Evolutionary conservation across 495 filamentous ascomycete genomes (phyloP), one percentile per base, ranked within the genome.

Genomic region (Terfezia boudieri): DNA sequence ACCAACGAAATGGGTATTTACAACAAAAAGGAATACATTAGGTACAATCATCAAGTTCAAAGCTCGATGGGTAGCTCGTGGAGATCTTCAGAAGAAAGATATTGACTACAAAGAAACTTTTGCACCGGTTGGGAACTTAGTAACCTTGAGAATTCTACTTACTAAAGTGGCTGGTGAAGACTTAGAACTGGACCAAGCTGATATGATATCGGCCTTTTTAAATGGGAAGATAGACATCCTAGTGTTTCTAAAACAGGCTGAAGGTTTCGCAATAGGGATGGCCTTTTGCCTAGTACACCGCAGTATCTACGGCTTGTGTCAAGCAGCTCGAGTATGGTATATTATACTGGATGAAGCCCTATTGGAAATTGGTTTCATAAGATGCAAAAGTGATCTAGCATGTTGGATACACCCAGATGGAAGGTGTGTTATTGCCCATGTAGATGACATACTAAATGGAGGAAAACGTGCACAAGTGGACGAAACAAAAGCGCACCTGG

Each of bases 131-230:
- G 49, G n/a, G 14, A 51, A 51, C 12, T 12, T 51, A 23, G 16
- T 32, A 4, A 20, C 5, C 1, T 51, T 22, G 6, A 51, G 49
- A 26, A 16, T 62, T 0, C n/a, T 63, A 11, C 51, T 63, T 6
- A 52, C 49, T 12, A n/a, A 59, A 11, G 35, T 51, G 2, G 51
- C 57, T 1, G 7, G 20, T 8, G 23, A 53, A 9, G 46, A 56
- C 9, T 53, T n/a, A 36, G 36, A 56, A 4, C 43, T 60, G 16
- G n/a, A 53, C 20, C 54, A 58, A 57, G 35, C 53, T 36, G 57
- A 64, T 36, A 0, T 54, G 9, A 50, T 46, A 20, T 38, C 49
- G 3, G 60, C 55, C 12, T 62, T 62, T 20, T 26, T 60, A n/a
- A 16, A 61, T 52, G 52, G 54, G 11, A 35, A 46, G 17, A 14